phyloP scores from a whole-genome alignment of 2,329 filamentous ascomycete species.

The Ceratocystis cacaofunesta region DNA sequence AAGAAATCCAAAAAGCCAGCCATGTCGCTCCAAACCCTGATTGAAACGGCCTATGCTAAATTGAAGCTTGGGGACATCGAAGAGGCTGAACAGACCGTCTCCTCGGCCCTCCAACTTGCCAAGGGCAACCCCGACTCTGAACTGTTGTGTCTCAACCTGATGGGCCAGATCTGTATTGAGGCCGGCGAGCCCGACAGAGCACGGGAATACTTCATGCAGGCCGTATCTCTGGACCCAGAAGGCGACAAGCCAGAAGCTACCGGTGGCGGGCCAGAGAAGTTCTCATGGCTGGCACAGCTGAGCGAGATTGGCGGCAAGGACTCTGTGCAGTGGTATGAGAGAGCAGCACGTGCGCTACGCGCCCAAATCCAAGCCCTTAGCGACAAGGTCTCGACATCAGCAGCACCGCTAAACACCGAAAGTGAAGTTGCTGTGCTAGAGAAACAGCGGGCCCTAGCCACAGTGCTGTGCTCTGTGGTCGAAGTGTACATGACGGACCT shows the following conservation, averaged over 20 bases:
- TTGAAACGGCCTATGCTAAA: slow-evolving; percentile 30
- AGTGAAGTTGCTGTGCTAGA: slow-evolving; percentile 37
- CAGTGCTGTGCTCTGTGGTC: slow-evolving; percentile 81
- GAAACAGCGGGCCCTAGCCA: slow-evolving; percentile 68
- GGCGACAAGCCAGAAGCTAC: slow-evolving; percentile 53
- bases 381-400: slow-evolving; percentile 21
- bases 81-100: slow-evolving; percentile 28
- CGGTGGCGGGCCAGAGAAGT: slow-evolving; percentile 84
- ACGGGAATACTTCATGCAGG: slow-evolving; percentile 53
- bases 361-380: slow-evolving; percentile 50
- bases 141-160: slow-evolving; percentile 54
- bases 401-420: slow-evolving; percentile 21
- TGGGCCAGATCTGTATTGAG: slow-evolving; percentile 72
- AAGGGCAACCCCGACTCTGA: slow-evolving; percentile 36
- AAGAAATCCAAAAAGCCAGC: slow-evolving; percentile 26
- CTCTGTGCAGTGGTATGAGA: slow-evolving; percentile 52
- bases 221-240: slow-evolving; percentile 61
- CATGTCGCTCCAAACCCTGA: slow-evolving; percentile 21
- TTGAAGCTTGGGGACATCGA: slow-evolving; percentile 30
- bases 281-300: slow-evolving; percentile 84
- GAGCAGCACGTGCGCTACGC: slow-evolving; percentile 57
- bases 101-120: slow-evolving; percentile 28
- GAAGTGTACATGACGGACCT: slow-evolving; percentile 99
- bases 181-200: slow-evolving; percentile 67
- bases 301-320: slow-evolving; percentile 54